A percentile compares a stretch with the other conserved stretches of the same genome.
Conservation (phyloP, 805 yeast species). For the Wickerhamomyces alni region DNA sequence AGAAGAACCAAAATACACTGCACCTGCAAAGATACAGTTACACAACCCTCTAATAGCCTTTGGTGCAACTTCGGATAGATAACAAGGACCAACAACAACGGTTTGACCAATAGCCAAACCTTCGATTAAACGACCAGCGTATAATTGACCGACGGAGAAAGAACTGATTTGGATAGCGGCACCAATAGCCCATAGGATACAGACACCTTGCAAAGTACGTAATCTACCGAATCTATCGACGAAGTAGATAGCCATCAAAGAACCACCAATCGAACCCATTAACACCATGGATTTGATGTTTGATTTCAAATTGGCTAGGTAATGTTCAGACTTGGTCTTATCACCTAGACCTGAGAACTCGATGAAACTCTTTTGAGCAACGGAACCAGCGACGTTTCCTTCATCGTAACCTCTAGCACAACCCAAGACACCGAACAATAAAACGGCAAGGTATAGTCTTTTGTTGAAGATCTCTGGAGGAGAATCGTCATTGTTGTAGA, state of each 20-base stretch:
- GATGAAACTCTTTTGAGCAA: slow-evolving; percentile 38
- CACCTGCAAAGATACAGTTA: slow-evolving; percentile 49
- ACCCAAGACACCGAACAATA: slow-evolving; percentile 50
- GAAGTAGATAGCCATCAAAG: slow-evolving; percentile 40
- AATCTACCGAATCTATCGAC: slow-evolving; percentile 49
- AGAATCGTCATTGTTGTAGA: slow-evolving; percentile 16
- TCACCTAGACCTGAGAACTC: slow-evolving; percentile 39
- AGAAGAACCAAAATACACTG: slow-evolving; percentile 51
- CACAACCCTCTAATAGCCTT: slow-evolving; percentile 45
- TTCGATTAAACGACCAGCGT: slow-evolving; percentile 49
- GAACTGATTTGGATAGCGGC: slow-evolving; percentile 45
- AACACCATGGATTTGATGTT: slow-evolving; percentile 57
- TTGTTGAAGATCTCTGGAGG: slow-evolving; percentile 43
- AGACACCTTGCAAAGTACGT: slow-evolving; percentile 38
- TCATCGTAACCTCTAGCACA: slow-evolving; percentile 55
- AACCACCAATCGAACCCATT: slow-evolving; percentile 49
- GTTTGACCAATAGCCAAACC: slow-evolving; percentile 56
- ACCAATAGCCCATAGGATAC: slow-evolving; percentile 39
- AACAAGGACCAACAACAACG: slow-evolving; percentile 49
- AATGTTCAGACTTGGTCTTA: slow-evolving; percentile 25
- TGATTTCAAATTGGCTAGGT: slow-evolving; percentile 40
- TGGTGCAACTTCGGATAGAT: slow-evolving; percentile 51
- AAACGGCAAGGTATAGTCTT: slow-evolving; percentile 37
- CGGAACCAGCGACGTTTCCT: slow-evolving; percentile 42
- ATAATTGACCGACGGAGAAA: slow-evolving; percentile 40